Conservation (phyloP, 208 protist species). For the Herpetomonas samuelpessoai region DNA sequence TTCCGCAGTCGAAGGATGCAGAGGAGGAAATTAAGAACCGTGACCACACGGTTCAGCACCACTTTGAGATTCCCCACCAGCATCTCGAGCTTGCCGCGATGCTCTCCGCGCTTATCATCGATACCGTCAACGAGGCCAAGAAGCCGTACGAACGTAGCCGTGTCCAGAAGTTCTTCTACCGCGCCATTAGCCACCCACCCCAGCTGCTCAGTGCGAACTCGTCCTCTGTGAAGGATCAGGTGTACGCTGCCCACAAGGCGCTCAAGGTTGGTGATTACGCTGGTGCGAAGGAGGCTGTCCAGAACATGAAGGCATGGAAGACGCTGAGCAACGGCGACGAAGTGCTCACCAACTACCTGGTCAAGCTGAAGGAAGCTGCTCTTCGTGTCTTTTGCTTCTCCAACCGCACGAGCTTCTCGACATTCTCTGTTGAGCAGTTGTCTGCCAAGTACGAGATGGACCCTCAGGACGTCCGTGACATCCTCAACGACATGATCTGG, state of each 20-base stretch:
- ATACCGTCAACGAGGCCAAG: slow-evolving; percentile 69
- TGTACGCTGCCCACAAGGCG: slow-evolving; percentile 57
- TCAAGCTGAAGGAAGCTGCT: slow-evolving; percentile 65
- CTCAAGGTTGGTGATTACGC: slow-evolving; percentile 74
- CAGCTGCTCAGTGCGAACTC: slow-evolving; percentile 58
- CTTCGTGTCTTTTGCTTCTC: slow-evolving; percentile 78
- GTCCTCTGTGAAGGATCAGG: slow-evolving; percentile 57
- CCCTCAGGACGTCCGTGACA: slow-evolving; percentile 47
- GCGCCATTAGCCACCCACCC: slow-evolving; percentile 39
- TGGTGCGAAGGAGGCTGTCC: slow-evolving; percentile 48
- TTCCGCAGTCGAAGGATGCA: slow-evolving; percentile 32
- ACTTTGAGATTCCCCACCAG: slow-evolving; percentile 53
- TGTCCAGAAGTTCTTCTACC: slow-evolving; percentile 71
- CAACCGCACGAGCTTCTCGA: slow-evolving; percentile 75
- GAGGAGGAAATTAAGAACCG: slow-evolving; percentile 55
- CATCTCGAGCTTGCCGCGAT: slow-evolving; percentile 76
- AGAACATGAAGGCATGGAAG: slow-evolving; percentile 60
- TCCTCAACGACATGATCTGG: slow-evolving; percentile 73
- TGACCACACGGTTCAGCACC: slow-evolving; percentile 51
- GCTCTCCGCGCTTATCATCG: slow-evolving; percentile 72
- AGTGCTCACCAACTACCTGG: slow-evolving; percentile 42
- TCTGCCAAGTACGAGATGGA: slow-evolving; percentile 75
- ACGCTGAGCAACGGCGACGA: slow-evolving; percentile 52
- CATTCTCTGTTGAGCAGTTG: slow-evolving; percentile 73
- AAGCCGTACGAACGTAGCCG: slow-evolving; percentile 76